phyloP scores from a whole-genome alignment of 2,329 filamentous ascomycete species.

The Macroventuria anomochaeta region DNA sequence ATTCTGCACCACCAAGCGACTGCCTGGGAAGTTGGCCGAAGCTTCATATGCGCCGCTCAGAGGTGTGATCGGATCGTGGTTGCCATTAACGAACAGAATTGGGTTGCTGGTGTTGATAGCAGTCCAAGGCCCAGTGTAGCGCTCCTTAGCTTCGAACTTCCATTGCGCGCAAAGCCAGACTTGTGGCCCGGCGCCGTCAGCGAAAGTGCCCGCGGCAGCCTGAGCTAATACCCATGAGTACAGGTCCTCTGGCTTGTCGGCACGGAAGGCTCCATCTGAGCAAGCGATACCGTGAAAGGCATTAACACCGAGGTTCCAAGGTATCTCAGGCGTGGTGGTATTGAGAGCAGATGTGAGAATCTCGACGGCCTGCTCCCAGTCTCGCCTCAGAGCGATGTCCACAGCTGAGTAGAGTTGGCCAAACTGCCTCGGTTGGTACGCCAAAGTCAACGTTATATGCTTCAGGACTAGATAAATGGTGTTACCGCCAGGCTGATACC shows the following conservation, averaged over 20 bases:
- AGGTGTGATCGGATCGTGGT: constrained; percentile 26
- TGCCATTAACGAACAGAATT: constrained; percentile 23
- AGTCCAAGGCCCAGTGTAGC: constrained; percentile 18
- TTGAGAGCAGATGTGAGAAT: background rate
- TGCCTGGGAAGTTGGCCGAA: constrained; percentile 19
- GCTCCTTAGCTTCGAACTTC: constrained; percentile 25
- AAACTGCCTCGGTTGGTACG: constrained; percentile 12
- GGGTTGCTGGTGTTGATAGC: constrained; percentile 24
- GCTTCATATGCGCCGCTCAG: constrained; percentile 25
- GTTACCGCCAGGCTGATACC: constrained; percentile 19
- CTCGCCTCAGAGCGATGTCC: constrained; percentile 5
- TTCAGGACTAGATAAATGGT: constrained; percentile 15
- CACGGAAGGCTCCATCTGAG: constrained; percentile 19
- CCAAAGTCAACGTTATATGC: background rate
- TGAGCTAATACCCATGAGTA: constrained; percentile 18
- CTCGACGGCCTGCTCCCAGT: constrained; percentile 8
- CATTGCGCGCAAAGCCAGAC: constrained; percentile 26
- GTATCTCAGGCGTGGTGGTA: constrained; percentile 13
- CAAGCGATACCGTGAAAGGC: constrained; percentile 23
- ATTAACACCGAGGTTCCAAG: constrained; percentile 17
- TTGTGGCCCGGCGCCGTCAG: constrained; percentile 17
- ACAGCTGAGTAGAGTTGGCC: background rate
- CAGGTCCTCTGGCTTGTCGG: constrained; percentile 19
- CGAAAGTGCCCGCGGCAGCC: constrained; percentile 17
- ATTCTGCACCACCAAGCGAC: constrained; percentile 22